Conservation (phyloP, 2,329 filamentous ascomycete genomes). For the Ophiostoma tasmaniense region DNA sequence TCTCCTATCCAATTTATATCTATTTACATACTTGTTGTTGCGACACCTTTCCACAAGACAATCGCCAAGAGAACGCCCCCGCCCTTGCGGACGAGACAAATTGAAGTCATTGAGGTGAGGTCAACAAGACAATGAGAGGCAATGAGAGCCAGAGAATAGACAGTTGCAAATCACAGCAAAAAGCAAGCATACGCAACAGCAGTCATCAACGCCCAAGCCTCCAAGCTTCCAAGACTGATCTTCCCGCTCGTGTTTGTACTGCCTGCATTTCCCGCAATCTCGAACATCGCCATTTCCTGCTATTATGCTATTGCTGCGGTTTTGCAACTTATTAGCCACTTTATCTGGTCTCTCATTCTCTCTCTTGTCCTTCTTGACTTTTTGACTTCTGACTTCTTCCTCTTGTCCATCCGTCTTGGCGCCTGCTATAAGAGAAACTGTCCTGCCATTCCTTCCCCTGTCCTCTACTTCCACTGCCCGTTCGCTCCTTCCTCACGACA, state of each 20-base stretch:
- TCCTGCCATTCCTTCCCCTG: not conserved
- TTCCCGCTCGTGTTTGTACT: conserved; percentile 1
- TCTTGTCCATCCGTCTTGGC: not conserved
- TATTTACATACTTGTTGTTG: not conserved
- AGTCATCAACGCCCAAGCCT: not conserved
- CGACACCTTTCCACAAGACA: conserved; percentile 9
- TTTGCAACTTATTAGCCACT: not conserved
- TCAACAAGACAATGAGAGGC: not conserved
- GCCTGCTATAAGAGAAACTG: not conserved
- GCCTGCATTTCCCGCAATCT: conserved; percentile 7
- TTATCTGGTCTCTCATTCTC: not conserved
- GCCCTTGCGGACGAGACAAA: conserved; percentile 14
- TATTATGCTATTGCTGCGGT: not conserved
- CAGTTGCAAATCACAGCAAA: not conserved
- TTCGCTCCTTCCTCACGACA: not conserved
- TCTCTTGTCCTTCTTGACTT: not conserved
- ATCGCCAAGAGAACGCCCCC: conserved; percentile 13
- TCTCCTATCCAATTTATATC: not conserved
- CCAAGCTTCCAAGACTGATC: not conserved
- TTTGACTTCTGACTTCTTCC: not conserved
- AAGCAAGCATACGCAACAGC: not conserved
- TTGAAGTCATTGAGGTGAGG: not conserved
- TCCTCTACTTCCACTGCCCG: not conserved
- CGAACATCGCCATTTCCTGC: conserved; percentile 18
- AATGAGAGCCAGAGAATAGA: not conserved